A percentile compares a stretch with the other conserved stretches of the same genome.
These are phyloP conservation scores for Zygosaccharomyces siamensis DNA, from an alignment of 805 yeast species.

Conservation along the genomic window DNA sequence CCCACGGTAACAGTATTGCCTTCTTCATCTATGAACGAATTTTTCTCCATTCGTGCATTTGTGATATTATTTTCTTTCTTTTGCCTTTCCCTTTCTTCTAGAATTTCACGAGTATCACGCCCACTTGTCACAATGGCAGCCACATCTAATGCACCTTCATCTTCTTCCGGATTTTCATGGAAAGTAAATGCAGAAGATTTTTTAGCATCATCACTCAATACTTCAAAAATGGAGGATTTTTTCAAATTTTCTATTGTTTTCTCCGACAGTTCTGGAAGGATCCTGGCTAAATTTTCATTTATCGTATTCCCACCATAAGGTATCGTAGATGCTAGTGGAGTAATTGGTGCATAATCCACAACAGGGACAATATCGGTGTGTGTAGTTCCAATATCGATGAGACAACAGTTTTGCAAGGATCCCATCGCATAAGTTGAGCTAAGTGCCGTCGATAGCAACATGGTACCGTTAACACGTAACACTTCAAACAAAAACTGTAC, in stretches of 20 bases:
- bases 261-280: constrained; percentile 54
- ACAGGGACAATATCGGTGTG: constrained; percentile 76
- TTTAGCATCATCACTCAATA: constrained; percentile 62
- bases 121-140: constrained; percentile 84
- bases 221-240: constrained; percentile 70
- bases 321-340: constrained; percentile 48
- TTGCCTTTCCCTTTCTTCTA: constrained; percentile 57
- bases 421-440: constrained; percentile 74
- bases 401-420: constrained; percentile 56
- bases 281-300: constrained; percentile 45
- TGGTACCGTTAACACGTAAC: constrained; percentile 65
- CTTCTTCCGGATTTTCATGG: constrained; percentile 44
- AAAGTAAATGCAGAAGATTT: constrained; percentile 57
- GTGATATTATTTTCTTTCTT: constrained; percentile 34
- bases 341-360: constrained; percentile 61
- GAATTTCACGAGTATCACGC: constrained; percentile 57
- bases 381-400: constrained; percentile 75
- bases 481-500: constrained; percentile 73
- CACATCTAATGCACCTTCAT: constrained; percentile 77
- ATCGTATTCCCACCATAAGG: constrained; percentile 62
- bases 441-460: constrained; percentile 61
- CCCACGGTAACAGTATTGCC: constrained; percentile 69
- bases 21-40: constrained; percentile 57
- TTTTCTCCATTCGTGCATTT: constrained; percentile 70
- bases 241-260: constrained; percentile 72